Evolutionary conservation across 495 filamentous ascomycete species (phyloP), one percentile per base, ranked within the genome.

Genomic region (Xylaria palmicola): DNA sequence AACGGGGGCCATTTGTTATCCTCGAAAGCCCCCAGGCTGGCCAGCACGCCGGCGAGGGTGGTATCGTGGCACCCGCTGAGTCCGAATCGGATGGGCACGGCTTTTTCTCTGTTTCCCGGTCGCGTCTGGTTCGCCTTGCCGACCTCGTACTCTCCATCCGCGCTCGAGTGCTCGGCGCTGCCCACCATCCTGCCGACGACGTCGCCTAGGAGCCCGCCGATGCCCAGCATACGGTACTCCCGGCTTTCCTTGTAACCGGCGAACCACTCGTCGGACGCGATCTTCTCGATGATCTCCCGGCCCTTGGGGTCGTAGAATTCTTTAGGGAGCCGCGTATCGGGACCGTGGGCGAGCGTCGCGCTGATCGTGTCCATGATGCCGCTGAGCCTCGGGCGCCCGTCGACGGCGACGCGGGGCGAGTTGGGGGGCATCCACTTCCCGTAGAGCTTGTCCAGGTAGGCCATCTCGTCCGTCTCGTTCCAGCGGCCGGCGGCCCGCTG

Each of bases 361-460:
- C 97, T 98, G 62, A 97, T 83, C 9, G 92, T 94, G 68, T 98
- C 94, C 87, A 92, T 92, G 57, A 98, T 89, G 29, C 94, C 95
- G 6, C 86, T 90, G 9, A 98, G 79, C 48, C 90, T 81, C 0
- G 94, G 94, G 59, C 90, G 87, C 2, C 85, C 85, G 75, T 97
- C 92, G 1, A 98, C 91, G 27, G 87, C 87, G 26, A 98, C 87
- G 29, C 79, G 79, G 30, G 80, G 79, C 8, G 82, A 83, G 15
- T 72, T 75, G n/a, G 83, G 77, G 0, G 90, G 91, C 88, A 97
- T 94, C 82, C 88, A 94, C 73, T 92, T 94, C 20, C 87, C 84
- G 52, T 89, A 85, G 30, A 88, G 69, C 37, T 76, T 82, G 67
- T 88, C 89, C n/a, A 97, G 73, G 71, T 95, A 93, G 34, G 81